Evolutionary conservation across 176 grass and related monocot genomes (phyloP).

Genomic region (Triticum dicoccoides): DNA sequence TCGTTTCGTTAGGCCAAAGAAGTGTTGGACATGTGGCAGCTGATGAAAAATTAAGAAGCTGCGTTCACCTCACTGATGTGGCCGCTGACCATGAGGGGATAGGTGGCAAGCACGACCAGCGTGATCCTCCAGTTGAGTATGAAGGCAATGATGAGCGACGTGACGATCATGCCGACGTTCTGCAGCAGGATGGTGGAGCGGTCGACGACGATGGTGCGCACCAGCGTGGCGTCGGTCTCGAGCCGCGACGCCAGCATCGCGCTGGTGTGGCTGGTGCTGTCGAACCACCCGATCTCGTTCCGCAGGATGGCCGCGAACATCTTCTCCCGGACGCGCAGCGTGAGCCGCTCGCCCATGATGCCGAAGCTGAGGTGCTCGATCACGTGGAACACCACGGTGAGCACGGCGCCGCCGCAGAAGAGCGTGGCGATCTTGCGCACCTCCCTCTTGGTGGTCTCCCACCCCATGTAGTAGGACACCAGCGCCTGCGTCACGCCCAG

Average conservation of each 20-base stretch:
- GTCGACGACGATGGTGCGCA: constrained; percentile 90
- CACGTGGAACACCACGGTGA: constrained; percentile 75
- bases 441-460: constrained; percentile 84
- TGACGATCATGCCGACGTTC: constrained; percentile 89
- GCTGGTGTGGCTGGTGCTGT: constrained; percentile 68
- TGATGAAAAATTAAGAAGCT: background rate
- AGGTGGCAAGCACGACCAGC: constrained; percentile 76
- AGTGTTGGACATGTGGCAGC: background rate
- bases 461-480: constrained; percentile 97
- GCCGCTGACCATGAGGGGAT: constrained; percentile 91
- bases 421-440: constrained; percentile 78
- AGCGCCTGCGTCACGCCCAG: constrained; percentile 86
- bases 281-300: constrained; percentile 95
- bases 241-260: constrained; percentile 82
- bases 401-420: constrained; percentile 67
- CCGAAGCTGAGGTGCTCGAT: constrained; percentile 92
- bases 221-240: constrained; percentile 82
- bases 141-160: constrained; percentile 87
- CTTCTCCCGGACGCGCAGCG: constrained; percentile 75
- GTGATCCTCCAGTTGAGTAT: constrained; percentile 92
- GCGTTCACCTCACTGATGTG: constrained; percentile 85
- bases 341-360: constrained; percentile 93
- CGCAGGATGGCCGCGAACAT: constrained; percentile 87
- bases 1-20: background rate
- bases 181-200: constrained; percentile 86